Conservation (phyloP, 2,329 filamentous ascomycete genomes). For the Alternaria conjuncta region DNA sequence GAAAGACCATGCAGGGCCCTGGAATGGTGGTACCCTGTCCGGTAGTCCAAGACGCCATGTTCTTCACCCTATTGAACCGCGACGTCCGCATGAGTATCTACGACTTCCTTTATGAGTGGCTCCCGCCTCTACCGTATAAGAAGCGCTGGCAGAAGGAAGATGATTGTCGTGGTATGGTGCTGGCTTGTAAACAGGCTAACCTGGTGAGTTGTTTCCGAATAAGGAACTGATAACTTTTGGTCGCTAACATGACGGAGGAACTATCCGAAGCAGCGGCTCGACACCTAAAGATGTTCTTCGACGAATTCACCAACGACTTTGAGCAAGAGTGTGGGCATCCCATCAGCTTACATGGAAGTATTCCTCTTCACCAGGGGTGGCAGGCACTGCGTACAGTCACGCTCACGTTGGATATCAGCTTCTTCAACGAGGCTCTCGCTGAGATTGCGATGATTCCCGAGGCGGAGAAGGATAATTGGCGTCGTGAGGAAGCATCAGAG, state of each 20-base stretch:
- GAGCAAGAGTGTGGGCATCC: not conserved
- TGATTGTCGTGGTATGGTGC: not conserved
- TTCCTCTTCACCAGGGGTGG: not conserved
- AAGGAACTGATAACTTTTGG: too few species aligned
- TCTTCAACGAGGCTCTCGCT: not conserved
- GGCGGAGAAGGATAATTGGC: not conserved
- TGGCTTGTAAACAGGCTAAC: not conserved
- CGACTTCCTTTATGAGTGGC: not conserved
- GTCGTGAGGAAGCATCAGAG: not conserved
- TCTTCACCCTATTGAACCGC: not conserved
- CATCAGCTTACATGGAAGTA: fast-evolving
- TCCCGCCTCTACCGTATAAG: too few species aligned
- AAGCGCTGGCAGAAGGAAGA: too few species aligned
- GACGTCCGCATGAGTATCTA: not conserved
- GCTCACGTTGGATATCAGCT: not conserved
- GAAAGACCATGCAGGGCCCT: too few species aligned
- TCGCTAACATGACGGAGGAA: not conserved
- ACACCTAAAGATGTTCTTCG: not conserved
- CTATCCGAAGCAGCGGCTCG: not conserved
- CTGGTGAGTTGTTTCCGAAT: not conserved
- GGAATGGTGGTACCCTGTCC: too few species aligned
- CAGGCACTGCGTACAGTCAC: not conserved
- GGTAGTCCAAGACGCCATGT: not conserved
- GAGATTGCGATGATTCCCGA: not conserved
- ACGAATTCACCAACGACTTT: not conserved